Conservation (phyloP, 331 rosid species). For the Acacia concinna region DNA sequence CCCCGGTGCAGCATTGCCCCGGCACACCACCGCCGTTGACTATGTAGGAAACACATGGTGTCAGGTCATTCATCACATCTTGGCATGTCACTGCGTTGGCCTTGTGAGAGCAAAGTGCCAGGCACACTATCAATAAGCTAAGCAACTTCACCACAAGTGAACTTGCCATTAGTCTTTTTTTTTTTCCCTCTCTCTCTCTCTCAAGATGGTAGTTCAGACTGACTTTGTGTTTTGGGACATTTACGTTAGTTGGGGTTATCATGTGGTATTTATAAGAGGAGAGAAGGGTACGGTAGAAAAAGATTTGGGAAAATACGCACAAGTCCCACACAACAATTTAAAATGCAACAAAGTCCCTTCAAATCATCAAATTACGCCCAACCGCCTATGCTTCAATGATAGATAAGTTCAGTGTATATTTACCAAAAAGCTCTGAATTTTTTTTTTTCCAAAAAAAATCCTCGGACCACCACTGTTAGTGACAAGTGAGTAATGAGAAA, state of each 20-base stretch:
- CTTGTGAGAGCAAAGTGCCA: conserved; percentile 27
- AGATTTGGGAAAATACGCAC: background rate
- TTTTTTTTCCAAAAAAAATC: no score
- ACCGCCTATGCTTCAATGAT: no score
- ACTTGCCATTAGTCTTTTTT: conserved; percentile 30
- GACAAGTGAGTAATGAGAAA: no score
- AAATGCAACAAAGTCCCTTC: background rate
- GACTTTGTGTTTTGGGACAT: background rate
- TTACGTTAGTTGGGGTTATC: background rate
- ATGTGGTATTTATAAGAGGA: conserved; percentile 26
- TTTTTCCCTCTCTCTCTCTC: no score
- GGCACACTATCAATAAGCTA: conserved; percentile 25
- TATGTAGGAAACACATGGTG: conserved; percentile 51
- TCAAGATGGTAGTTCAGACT: conserved; percentile 1
- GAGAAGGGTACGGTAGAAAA: background rate
- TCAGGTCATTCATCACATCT: conserved; percentile 39
- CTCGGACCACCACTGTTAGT: no score
- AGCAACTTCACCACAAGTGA: conserved; percentile 18
- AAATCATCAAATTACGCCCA: background rate
- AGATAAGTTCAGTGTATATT: background rate
- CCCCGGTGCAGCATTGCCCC: conserved; percentile 48
- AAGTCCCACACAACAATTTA: background rate
- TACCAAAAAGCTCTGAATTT: no score
- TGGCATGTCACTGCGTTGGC: conserved; percentile 47
- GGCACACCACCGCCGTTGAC: conserved; percentile 42